Evolutionary conservation across 768 basidiomycete genomes (phyloP).

Genomic region (Tricholoma furcatifolium): DNA sequence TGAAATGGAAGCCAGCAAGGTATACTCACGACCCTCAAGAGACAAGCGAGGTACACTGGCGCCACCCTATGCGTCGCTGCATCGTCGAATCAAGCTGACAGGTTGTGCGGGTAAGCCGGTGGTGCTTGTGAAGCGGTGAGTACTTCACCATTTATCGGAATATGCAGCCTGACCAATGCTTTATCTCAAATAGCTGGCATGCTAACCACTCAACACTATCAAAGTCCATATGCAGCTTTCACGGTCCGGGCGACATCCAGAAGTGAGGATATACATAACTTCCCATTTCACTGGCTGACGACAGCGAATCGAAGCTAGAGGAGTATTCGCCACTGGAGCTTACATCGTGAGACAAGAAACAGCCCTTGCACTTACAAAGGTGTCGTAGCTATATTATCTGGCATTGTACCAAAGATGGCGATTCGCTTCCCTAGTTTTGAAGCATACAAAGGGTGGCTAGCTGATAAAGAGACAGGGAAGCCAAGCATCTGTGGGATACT

Average conservation of each 20-base stretch:
- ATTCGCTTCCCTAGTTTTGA: slow-evolving; percentile 99
- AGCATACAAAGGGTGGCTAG: slow-evolving; percentile 83
- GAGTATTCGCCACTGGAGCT: slow-evolving; percentile 87
- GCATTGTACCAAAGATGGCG: slow-evolving; percentile 99
- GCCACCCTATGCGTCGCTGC: too few relatives aligned
- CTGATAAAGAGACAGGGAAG: slow-evolving; percentile 74
- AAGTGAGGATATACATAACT: slow-evolving; percentile 53
- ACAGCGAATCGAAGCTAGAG: slow-evolving; percentile 81
- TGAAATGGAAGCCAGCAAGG: too few relatives aligned
- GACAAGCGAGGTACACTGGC: too few relatives aligned
- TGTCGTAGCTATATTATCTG: slow-evolving; percentile 92
- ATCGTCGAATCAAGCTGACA: too few relatives aligned
- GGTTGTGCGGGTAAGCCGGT: too few relatives aligned
- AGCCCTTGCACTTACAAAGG: slow-evolving; percentile 97
- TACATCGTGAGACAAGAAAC: slow-evolving; percentile 91
- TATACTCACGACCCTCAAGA: too few relatives aligned
- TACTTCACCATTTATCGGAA: slow-evolving; percentile 5
- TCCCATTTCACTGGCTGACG: slow-evolving; percentile 1
- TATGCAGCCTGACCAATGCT: background rate
- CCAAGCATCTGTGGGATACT: slow-evolving; percentile 82
- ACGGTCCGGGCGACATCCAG: slow-evolving; percentile 70
- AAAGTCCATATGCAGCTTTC: slow-evolving; percentile 99
- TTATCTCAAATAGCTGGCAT: slow-evolving; percentile 51
- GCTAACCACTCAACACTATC: slow-evolving; percentile 97
- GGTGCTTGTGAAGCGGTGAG: slow-evolving; percentile 91